Base-by-base conservation (phyloP, 169 alveolate species). In the Blepharisma undulans region DNA sequence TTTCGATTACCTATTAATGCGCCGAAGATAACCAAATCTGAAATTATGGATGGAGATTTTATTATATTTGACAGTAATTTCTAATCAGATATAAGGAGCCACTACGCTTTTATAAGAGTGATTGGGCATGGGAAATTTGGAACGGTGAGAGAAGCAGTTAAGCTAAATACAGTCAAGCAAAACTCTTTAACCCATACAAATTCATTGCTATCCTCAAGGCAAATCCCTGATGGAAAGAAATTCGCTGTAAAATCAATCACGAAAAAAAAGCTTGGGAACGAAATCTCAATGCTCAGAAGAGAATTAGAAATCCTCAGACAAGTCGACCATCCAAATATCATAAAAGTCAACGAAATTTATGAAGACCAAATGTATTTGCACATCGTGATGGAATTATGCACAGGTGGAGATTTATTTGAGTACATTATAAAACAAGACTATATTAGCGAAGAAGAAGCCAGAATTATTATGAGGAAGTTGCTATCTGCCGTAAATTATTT, bases 401-500 rank as follows among this genome's bases (percentile, higher is more conserved):
- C 84, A 33, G 97, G 97, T 36, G 96, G 96, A 32, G 98, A 96
- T 66, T 91, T 96, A 72, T 95, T 95, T 88, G 97, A 96, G 34
- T 77, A 93, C 22, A 92, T 94, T 10, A 85, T 91, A 59, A 76
- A 87, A 60, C 72, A 32, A 19, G 78, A 84, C n/a, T 90, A 87
- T 30, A 92, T 92, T 48, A 32, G 81, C 30, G 95, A 94, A 80
- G 74, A 87, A 71, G 89, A 88, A 66, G 93, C 95, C 8, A 93
- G 95, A 2, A 61, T 72, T 48, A 82, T 90, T 19, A 61, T 95
- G 60, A 79, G 81, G 10, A 93, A 92, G 72, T 36, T 95, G 19
- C 88, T 93, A 0, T 89, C 90, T 74, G 96, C 96, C 29, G 90
- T 95, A n/a, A 88, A 90, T 61, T 95, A 95, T 78, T 90, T 93